Base-by-base conservation (phyloP, 768 basidiomycete species). In the Fistulinella prunicolor region DNA sequence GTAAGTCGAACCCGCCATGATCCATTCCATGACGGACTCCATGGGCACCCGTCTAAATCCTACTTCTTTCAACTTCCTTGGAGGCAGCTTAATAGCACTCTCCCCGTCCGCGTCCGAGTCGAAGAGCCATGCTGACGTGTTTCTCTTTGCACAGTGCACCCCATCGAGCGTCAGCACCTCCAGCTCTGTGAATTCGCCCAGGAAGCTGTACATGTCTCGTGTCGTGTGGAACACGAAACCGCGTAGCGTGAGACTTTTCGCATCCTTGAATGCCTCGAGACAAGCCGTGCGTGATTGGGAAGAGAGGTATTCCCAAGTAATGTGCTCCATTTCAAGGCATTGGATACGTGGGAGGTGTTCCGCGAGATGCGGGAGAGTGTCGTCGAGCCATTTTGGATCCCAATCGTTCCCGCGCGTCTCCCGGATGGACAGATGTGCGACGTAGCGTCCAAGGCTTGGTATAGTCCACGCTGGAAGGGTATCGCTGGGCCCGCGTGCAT, bases 391-490 rank as follows among this genome's bases (percentile, higher is more conserved):
- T 35, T 61, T 63, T 3, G 65, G 67, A 45, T 67, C 67, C 65
- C 63, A 69, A 4, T 59, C 37, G 13, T 61, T 54, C 19, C 65
- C 65, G 16, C 61, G 65, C 9, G 64, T 62, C 43, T 67, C 65
- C 21, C 54, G 63, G 28, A 69, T 9, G 37, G 54, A 67, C 32
- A 67, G 44, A 21, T 52, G 47, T 6, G 43, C 36, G 17, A 69
- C 49, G 20, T 90, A 87, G 58, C 83, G 83, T 20, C 77, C 77
- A 9, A 69, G 79, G 30, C 76, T 89, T 7, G 77, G 80, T 29
- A 58, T 85, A 4, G 67, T 78, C 51, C 53, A 38, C 21, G 34
- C 26, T 10, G 49, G 36, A 22, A 20, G 26, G 44, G 77, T 81
- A 4, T 65, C 41, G 1, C n/a, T 29, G 12, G 47, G 22, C 9